phyloP scores from a whole-genome alignment of 306 rosid genomes.

The Fragaria iinumae region DNA sequence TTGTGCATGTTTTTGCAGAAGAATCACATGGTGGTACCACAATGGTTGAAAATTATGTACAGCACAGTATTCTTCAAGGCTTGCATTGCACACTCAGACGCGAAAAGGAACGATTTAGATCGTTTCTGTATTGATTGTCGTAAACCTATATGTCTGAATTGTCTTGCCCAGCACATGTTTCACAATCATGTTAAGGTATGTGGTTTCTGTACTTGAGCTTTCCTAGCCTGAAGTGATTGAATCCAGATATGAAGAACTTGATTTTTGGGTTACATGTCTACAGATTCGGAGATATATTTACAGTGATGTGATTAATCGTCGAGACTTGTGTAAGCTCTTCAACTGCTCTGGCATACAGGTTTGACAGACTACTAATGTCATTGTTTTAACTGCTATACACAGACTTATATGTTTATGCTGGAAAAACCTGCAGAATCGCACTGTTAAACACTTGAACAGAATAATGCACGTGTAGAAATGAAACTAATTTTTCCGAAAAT shows the following conservation, averaged over 20 bases:
- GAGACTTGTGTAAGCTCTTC: slow-evolving; percentile 32
- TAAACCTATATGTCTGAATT: slow-evolving; percentile 24
- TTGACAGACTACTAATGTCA: not conserved
- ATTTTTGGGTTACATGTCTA: not conserved
- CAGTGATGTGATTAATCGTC: slow-evolving; percentile 32
- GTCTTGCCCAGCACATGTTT: slow-evolving; percentile 20
- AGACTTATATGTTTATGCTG: not conserved
- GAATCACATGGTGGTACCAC: slow-evolving; percentile 15
- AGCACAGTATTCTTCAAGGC: slow-evolving; percentile 13
- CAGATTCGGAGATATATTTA: slow-evolving; percentile 37
- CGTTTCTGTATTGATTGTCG: slow-evolving; percentile 30
- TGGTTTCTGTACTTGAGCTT: not conserved
- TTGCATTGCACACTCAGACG: slow-evolving; percentile 15
- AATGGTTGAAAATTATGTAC: slow-evolving; percentile 30
- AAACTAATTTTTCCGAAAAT: not conserved
- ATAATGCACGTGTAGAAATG: not conserved
- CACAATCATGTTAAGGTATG: slow-evolving; percentile 33
- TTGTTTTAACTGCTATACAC: not conserved
- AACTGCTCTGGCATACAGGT: slow-evolving; percentile 41
- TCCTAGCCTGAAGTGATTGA: not conserved
- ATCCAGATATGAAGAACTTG: not conserved
- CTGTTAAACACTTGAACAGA: not conserved
- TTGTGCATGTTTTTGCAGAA: slow-evolving; percentile 12
- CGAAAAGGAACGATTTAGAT: slow-evolving; percentile 25
- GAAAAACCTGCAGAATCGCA: not conserved